These are phyloP conservation scores for Magnolia kwangsiensis DNA, from an alignment of 164 flowering plant genomes.

Conservation along the genomic window DNA sequence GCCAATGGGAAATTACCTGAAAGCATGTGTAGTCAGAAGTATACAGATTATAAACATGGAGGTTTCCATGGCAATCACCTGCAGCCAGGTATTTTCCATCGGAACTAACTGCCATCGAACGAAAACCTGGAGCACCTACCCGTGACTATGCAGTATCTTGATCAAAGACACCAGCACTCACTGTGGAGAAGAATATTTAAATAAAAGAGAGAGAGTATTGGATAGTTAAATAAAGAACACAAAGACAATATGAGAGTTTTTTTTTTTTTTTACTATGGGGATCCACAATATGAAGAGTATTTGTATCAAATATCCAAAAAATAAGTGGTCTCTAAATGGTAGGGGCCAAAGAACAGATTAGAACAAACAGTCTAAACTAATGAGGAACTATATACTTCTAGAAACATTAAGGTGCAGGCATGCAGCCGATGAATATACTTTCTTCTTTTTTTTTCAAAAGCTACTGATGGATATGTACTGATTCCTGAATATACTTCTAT, in stretches of 20 bases:
- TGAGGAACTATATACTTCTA: too few relatives aligned
- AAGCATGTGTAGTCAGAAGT: constrained; percentile 56
- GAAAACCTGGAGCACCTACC: constrained; percentile 40
- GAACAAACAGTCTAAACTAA: too few relatives aligned
- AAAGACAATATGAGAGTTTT: neutral
- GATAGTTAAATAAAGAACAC: neutral
- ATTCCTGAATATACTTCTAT: too few relatives aligned
- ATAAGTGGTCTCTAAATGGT: too few relatives aligned
- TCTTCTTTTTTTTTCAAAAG: too few relatives aligned
- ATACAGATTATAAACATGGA: constrained; percentile 54
- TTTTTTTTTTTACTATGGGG: neutral
- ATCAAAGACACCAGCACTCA: constrained; percentile 56
- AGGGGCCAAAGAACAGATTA: too few relatives aligned
- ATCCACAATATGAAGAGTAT: neutral
- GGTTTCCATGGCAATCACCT: constrained; percentile 61
- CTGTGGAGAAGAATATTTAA: constrained; percentile 25
- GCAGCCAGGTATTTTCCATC: constrained; percentile 71
- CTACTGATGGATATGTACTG: too few relatives aligned
- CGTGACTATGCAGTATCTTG: constrained; percentile 42
- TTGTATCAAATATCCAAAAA: too few relatives aligned
- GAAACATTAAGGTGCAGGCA: too few relatives aligned
- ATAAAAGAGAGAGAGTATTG: neutral
- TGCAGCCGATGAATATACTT: too few relatives aligned
- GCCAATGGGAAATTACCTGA: constrained; percentile 33
- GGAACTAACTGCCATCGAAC: constrained; percentile 62